phyloP scores from a whole-genome alignment of 208 protist genomes.

The Leishmania martiniquensis region DNA sequence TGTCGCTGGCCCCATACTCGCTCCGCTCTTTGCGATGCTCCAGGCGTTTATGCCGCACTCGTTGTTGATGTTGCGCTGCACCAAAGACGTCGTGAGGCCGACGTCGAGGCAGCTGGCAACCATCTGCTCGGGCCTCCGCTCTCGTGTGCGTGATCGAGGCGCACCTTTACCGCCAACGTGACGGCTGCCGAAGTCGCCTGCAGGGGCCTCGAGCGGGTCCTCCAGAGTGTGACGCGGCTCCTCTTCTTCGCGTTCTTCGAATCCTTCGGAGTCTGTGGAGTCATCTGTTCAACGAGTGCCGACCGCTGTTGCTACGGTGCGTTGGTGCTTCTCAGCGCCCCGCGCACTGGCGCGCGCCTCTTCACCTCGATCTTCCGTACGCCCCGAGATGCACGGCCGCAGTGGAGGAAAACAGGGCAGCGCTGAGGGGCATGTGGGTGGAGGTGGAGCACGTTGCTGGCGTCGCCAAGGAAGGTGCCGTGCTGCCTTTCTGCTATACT shows the following conservation, averaged over 20 bases:
- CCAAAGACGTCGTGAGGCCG: slow-evolving; percentile 30
- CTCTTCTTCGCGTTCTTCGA: slow-evolving; percentile 49
- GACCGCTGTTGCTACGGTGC: slow-evolving; percentile 45
- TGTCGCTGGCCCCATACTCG: slow-evolving; percentile 38
- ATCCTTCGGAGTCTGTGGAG: slow-evolving; percentile 34
- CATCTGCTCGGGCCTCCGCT: slow-evolving; percentile 32
- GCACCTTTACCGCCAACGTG: slow-evolving; percentile 31
- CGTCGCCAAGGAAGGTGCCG: slow-evolving; percentile 42
- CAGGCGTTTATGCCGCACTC: slow-evolving; percentile 51
- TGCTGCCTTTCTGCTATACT: too few species aligned
- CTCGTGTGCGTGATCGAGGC: slow-evolving; percentile 48
- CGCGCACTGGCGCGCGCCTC: slow-evolving; percentile 27
- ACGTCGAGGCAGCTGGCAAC: slow-evolving; percentile 37
- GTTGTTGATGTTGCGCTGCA: slow-evolving; percentile 34
- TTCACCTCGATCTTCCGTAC: slow-evolving; percentile 32
- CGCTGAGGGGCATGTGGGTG: slow-evolving; percentile 30
- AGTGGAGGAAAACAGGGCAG: slow-evolving; percentile 32
- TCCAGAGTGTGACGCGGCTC: slow-evolving; percentile 28
- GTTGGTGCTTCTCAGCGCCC: slow-evolving; percentile 48
- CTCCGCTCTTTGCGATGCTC: slow-evolving; percentile 32
- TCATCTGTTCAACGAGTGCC: slow-evolving; percentile 49
- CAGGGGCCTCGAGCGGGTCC: slow-evolving; percentile 31
- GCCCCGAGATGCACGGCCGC: slow-evolving; percentile 20
- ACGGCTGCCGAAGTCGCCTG: slow-evolving; percentile 34
- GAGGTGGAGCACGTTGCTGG: slow-evolving; percentile 32